Base-by-base conservation (phyloP, 2,329 filamentous ascomycete species). In the Sclerotinia borealis region DNA sequence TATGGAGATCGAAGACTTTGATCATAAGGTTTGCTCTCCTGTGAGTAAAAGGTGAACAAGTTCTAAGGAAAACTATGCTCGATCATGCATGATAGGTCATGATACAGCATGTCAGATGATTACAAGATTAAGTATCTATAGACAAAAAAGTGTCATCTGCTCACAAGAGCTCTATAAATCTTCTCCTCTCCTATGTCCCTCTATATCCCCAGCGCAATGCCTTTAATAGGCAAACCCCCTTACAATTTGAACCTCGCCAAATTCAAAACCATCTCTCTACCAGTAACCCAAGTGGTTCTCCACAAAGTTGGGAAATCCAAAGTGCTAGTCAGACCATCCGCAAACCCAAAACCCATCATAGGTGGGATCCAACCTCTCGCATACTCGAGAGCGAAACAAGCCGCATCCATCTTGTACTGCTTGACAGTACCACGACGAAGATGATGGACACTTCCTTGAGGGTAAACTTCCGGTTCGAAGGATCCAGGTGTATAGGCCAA, bases 321-420 rank as follows among this genome's bases (percentile, higher is more conserved):
- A 5, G 92, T 96, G 77, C 88, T 92, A 61, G 82, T 85, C 64
- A 96, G 81, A 52, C 85, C 86, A 77, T 96, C 92, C 67, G 91
- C 90, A 75, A 89, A 93, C 65, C 92, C 92, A 76, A 96, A 96
- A 76, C 90, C 89, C 59, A 96, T 80, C 92, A 96, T 96, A 64
- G 90, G 90, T 52, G 92, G 92, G 76, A 96, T 96, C 91, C 91
- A 96, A 67, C 92, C 92, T 69, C 88, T 82, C 52, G 90, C 90
- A 76, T 93, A 91, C 81, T 93, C 91, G 70, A 95, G 82, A 60
- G 91, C 91, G 77, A 92, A 93, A 80, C 89, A 92, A 65, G 79
- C 80, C 64, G 83, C 83, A 66, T 89, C 85, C 88, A 93, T 92
- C 78, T 84, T 86, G 79, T 93, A 93, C 83, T 95, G 91, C 83